Evolutionary conservation across 139 green algal species (phyloP).

Genomic region (Mychonastes homosphaera): DNA sequence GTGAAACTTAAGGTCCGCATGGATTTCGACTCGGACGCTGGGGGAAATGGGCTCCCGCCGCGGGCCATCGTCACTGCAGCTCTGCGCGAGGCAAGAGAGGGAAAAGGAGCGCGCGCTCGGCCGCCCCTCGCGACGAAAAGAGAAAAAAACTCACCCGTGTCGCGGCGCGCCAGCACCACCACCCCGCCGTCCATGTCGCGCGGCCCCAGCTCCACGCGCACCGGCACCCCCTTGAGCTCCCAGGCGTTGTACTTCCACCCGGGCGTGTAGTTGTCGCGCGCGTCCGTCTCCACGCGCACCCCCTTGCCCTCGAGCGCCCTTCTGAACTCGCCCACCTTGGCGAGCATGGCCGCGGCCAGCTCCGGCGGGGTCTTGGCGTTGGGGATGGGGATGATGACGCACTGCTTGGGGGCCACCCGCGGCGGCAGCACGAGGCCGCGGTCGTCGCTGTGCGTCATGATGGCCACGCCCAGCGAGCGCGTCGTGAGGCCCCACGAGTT

Average conservation of each 20-base stretch:
- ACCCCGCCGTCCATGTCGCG: constrained; percentile 78
- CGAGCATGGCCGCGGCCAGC: constrained; percentile 36
- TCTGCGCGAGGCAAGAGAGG: too few relatives aligned
- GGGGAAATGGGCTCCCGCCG: background rate
- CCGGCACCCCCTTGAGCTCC: constrained; percentile 91
- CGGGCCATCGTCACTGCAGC: too few relatives aligned
- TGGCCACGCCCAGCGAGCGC: constrained; percentile 91
- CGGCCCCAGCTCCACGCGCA: constrained; percentile 89
- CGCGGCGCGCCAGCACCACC: constrained; percentile 74
- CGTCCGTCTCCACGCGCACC: constrained; percentile 69
- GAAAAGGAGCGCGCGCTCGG: background rate
- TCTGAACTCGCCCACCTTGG: constrained; percentile 31
- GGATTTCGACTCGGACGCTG: background rate
- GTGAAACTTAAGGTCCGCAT: too few relatives aligned
- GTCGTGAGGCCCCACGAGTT: constrained; percentile 97
- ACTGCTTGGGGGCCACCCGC: constrained; percentile 68
- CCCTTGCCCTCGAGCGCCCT: constrained; percentile 31
- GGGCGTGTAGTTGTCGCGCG: constrained; percentile 90
- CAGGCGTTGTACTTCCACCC: constrained; percentile 98
- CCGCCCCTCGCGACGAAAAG: background rate
- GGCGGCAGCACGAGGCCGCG: constrained; percentile 94
- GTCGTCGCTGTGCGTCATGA: constrained; percentile 98
- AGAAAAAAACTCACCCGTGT: constrained; percentile 56
- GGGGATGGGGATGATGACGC: constrained; percentile 80
- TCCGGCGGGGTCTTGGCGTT: constrained; percentile 56